A percentile compares a stretch with the other conserved stretches of the same genome.
Evolutionary conservation across 345 rosid genomes (phyloP).

Genomic region (Lepidium didymum): DNA sequence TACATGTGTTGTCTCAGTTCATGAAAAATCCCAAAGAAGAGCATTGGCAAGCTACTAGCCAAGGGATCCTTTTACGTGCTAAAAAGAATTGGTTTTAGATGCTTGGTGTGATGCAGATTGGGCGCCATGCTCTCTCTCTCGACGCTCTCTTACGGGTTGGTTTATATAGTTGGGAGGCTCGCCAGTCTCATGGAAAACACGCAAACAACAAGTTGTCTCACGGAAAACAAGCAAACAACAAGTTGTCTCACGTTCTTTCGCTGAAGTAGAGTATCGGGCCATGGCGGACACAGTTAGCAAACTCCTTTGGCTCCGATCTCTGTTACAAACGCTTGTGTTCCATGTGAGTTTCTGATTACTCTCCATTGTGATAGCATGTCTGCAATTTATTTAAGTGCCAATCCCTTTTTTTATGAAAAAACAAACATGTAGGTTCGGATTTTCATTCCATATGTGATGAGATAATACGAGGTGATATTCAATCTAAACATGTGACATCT

Average conservation of each 20-base stretch:
- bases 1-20: too few relatives aligned
- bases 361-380: too few relatives aligned
- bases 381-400: too few relatives aligned
- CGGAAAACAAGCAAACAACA: too few relatives aligned
- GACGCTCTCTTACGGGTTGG: accelerated
- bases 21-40: too few relatives aligned
- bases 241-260: background rate
- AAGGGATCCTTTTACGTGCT: background rate
- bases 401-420: too few relatives aligned
- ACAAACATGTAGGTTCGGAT: too few relatives aligned
- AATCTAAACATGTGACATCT: background rate
- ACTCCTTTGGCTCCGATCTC: too few relatives aligned
- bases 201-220: background rate
- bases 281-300: background rate
- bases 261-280: accelerated
- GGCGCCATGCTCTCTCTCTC: accelerated
- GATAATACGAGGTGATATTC: background rate
- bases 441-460: background rate
- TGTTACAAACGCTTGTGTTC: background rate
- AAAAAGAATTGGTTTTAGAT: background rate
- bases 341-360: too few relatives aligned
- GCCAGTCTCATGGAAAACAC: accelerated
- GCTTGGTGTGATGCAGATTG: background rate
- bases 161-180: background rate
- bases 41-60: background rate